Base-by-base conservation (phyloP, 1,139 yeast species). In the Candida pseudoviswanathii region DNA sequence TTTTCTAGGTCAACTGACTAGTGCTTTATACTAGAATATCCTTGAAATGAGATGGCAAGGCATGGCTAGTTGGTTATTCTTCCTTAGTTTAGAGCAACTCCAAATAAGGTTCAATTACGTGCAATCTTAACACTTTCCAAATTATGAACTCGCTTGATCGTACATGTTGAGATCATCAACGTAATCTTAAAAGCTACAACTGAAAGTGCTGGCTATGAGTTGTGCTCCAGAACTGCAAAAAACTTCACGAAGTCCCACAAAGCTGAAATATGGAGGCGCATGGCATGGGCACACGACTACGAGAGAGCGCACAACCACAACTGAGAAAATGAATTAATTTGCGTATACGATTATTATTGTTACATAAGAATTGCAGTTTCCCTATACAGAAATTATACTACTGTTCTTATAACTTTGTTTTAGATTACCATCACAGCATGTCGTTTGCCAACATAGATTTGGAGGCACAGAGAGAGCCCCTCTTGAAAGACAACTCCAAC, bases 371-470 rank as follows among this genome's bases (percentile, higher is more conserved):
- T 16, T 16, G 16, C 16, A 16, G 16, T 16, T 16, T 16, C 16
- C 16, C 16, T 16, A 16, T 16, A 16, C 16, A 16, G 16, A 16
- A 16, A 16, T 16, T 16, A 2, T 16, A 16, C 16, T 16, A 16
- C 16, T 16, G 16, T 16, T 16, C 16, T 16, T 16, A 16, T 16
- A 16, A 16, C 16, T 16, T 16, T 16, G 16, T 16, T 16, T 16
- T 16, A 1, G 16, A 16, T 16, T 16, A 16, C 16, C 40, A 16
- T 6, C 11, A 36, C n/a, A 36, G 37, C 30, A 84, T 84, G 89
- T 84, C 89, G 3, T 83, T 84, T 69, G 83, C 85, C 41, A 77
- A 78, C 52, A 69, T 68, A 43, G 88, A 83, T 62, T 54, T 80
- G 9, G 88, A 83, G 60, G 81, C 86, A 2, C 87, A 83, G 55